phyloP scores from a whole-genome alignment of 2,329 filamentous ascomycete species.

The Fusarium sp. region DNA sequence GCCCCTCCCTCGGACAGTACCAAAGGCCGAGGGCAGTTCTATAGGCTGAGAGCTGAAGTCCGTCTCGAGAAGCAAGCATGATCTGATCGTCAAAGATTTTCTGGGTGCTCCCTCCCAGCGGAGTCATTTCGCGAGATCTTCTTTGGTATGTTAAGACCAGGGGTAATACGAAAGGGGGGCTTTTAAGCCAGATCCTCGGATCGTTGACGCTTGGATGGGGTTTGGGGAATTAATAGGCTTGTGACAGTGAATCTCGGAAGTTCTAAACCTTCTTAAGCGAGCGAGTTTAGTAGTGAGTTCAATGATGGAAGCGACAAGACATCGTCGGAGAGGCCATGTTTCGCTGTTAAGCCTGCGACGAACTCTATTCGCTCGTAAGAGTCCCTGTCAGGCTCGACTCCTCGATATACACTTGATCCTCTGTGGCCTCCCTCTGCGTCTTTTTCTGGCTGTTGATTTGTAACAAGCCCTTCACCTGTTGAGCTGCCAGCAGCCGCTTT shows the following conservation, averaged over 20 bases:
- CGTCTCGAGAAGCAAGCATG: background rate
- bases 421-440: constrained; percentile 4
- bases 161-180: background rate
- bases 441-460: constrained; percentile 8
- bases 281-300: no score
- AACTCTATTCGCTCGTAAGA: constrained; percentile 2
- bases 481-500: background rate
- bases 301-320: background rate
- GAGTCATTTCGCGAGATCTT: background rate
- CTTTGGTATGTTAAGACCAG: background rate
- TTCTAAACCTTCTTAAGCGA: background rate
- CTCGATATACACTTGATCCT: constrained; percentile 1
- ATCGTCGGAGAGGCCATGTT: background rate
- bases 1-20: background rate
- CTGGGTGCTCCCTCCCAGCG: background rate
- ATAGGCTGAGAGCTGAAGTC: background rate
- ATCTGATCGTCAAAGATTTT: background rate
- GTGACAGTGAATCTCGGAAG: background rate
- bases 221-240: background rate
- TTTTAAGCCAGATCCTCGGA: background rate
- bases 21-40: background rate
- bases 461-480: background rate
- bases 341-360: background rate
- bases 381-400: background rate
- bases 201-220: background rate